Base-by-base conservation (phyloP, 768 basidiomycete genomes). In the Lactifluus hygrophoroides region DNA sequence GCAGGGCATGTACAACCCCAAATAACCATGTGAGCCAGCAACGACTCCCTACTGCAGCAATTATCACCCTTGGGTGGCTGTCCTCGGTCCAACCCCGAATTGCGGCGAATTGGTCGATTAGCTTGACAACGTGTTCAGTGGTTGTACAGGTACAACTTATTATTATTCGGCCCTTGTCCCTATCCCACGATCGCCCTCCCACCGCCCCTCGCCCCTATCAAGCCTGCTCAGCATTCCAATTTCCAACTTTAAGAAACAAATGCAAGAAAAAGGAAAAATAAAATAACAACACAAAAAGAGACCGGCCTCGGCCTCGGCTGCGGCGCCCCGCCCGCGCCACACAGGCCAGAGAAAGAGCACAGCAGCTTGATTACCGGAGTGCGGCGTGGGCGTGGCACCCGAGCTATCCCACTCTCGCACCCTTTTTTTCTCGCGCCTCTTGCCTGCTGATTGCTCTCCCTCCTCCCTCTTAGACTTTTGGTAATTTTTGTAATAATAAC, bases 341-440 rank as follows among this genome's bases (percentile, higher is more conserved):
- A n/a, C n/a, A n/a, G n/a, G n/a, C n/a, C n/a, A n/a, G n/a, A n/a
- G n/a, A n/a, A n/a, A n/a, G n/a, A n/a, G n/a, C n/a, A n/a, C 19
- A 34, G 42, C 21, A 7, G 25, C 46, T 17, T 37, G 35, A 47
- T 47, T 6, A 46, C 43, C 35, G 3, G 10, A n/a, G 21, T 30
- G 42, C 13, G 30, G 32, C 32, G 3, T 37, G 42, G 43, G 56
- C 50, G 56, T 51, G 43, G 2, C 34, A 30, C 53, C 42, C 54
- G 58, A 59, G 58, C 58, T 50, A 54, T 35, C 53, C 58, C 58
- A 23, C 52, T 54, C 25, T 53, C 47, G 57, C 27, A 3, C 35
- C 17, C 30, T 5, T 10, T 56, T 43, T 37, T 30, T 48, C 58
- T 34, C 52, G 58, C 53, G 58, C 47, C 40, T n/a, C n/a, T n/a